Evolutionary conservation across 306 rosid genomes (phyloP).

Genomic region (Ochetophila trinervis): DNA sequence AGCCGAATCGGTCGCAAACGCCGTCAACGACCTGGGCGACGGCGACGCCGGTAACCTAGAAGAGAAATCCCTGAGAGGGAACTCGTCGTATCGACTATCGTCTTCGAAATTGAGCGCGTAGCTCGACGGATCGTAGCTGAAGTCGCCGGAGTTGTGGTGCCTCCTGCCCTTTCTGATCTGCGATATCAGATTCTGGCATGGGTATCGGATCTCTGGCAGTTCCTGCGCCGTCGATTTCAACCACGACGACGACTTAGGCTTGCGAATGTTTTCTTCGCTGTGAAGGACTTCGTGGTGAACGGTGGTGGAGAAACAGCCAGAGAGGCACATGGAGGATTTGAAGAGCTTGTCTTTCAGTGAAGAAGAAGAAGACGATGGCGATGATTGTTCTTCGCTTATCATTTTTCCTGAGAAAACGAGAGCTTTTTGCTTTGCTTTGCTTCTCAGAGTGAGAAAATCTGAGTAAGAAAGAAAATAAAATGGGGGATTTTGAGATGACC

Average conservation of each 20-base stretch:
- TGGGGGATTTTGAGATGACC: background rate
- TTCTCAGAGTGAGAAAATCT: background rate
- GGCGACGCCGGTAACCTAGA: slow-evolving; percentile 20
- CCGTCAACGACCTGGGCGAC: background rate
- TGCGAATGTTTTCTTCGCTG: background rate
- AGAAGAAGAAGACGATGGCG: background rate
- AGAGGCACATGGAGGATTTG: slow-evolving; percentile 13
- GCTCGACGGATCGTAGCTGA: slow-evolving; percentile 41
- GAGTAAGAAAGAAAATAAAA: background rate
- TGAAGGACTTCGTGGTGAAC: slow-evolving; percentile 17
- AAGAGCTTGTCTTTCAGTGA: slow-evolving; percentile 14
- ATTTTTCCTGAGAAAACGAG: background rate
- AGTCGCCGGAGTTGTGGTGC: slow-evolving; percentile 27
- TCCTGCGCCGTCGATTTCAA: slow-evolving; percentile 23
- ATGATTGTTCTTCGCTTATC: slow-evolving; percentile 15
- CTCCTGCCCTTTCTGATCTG: slow-evolving; percentile 13
- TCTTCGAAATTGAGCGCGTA: slow-evolving; percentile 46
- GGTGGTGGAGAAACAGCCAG: slow-evolving; percentile 26
- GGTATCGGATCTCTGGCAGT: slow-evolving; percentile 24
- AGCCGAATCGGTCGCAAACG: background rate
- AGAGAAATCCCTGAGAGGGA: slow-evolving; percentile 15
- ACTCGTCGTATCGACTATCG: slow-evolving; percentile 19
- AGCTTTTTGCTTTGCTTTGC: background rate
- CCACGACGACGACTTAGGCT: slow-evolving; percentile 29
- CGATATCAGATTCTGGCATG: slow-evolving; percentile 20